Evolutionary conservation across 257 asterid genomes (phyloP).

Genomic region (Eustoma russellianum): DNA sequence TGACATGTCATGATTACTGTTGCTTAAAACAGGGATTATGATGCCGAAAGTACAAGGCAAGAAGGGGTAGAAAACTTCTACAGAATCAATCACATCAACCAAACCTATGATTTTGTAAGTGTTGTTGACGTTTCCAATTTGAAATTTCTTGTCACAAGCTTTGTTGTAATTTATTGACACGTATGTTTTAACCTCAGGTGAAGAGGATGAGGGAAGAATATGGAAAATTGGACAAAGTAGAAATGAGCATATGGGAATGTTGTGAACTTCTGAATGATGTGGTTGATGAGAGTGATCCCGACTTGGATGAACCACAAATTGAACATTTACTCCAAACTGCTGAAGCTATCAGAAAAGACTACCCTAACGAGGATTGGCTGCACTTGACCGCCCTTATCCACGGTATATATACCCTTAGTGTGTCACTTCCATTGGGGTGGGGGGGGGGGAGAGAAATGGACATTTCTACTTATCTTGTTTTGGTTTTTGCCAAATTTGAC

Average conservation of each 20-base stretch:
- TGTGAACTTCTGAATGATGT: constrained; percentile 72
- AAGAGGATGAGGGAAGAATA: constrained; percentile 62
- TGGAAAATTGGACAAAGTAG: constrained; percentile 47
- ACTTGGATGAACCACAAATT: constrained; percentile 90
- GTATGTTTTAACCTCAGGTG: constrained; percentile 28
- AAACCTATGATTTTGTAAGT: constrained; percentile 68
- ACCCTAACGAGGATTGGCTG: constrained; percentile 80
- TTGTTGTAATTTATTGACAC: neutral
- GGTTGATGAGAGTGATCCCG: constrained; percentile 88
- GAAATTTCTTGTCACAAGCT: neutral
- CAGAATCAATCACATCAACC: constrained; percentile 56
- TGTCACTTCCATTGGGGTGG: neutral
- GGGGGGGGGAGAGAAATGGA: no score
- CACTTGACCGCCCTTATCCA: constrained; percentile 85
- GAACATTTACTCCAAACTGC: constrained; percentile 83
- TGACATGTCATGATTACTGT: neutral
- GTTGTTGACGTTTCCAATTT: no score
- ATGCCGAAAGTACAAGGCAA: constrained; percentile 63
- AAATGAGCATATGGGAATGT: constrained; percentile 95
- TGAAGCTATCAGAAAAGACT: constrained; percentile 79
- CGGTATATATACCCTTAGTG: constrained; percentile 22
- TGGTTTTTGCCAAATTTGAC: neutral
- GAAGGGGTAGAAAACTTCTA: constrained; percentile 63
- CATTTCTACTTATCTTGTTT: neutral
- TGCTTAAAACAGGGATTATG: constrained; percentile 53